phyloP scores from a whole-genome alignment of 2,329 filamentous ascomycete species.

The Talaromyces marneffei region DNA sequence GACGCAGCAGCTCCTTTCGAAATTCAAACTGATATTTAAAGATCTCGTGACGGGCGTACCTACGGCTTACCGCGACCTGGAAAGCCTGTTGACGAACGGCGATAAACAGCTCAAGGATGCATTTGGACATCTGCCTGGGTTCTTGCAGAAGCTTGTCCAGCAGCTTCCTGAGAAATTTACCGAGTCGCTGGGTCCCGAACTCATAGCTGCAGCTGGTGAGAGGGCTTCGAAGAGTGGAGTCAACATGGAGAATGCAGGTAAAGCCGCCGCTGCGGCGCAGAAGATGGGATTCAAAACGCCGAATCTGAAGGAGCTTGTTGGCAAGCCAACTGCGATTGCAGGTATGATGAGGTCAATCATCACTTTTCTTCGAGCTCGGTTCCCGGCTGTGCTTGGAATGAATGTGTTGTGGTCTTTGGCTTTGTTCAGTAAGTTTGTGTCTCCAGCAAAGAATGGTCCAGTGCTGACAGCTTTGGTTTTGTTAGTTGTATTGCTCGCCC shows the following conservation, averaged over 20 bases:
- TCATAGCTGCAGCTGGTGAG: conserved; percentile 67
- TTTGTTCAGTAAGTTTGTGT: conserved; percentile 64
- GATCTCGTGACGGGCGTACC: conserved; percentile 89
- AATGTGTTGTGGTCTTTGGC: conserved; percentile 88
- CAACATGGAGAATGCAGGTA: conserved; percentile 47
- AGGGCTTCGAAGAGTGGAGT: conserved; percentile 56
- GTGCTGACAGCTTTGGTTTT: not conserved
- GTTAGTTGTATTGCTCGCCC: conserved; percentile 80
- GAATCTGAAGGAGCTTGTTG: conserved; percentile 71
- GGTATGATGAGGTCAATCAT: conserved; percentile 85
- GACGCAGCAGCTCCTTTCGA: conserved; percentile 70
- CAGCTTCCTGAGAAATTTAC: conserved; percentile 78
- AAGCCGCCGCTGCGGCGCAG: conserved; percentile 50
- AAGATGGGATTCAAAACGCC: conserved; percentile 63
- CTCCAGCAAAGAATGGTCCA: not conserved
- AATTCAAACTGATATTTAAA: conserved; percentile 85
- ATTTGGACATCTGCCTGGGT: conserved; percentile 63
- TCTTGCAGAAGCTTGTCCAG: conserved; percentile 80
- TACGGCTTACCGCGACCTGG: conserved; percentile 88
- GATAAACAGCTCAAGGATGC: conserved; percentile 59
- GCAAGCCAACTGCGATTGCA: conserved; percentile 79
- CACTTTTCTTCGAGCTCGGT: conserved; percentile 76
- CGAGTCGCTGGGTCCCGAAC: conserved; percentile 67
- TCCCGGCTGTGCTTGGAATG: conserved; percentile 85
- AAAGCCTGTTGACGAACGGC: conserved; percentile 58